Conservation (phyloP, 495 filamentous ascomycete species). For the Halenospora varia region DNA sequence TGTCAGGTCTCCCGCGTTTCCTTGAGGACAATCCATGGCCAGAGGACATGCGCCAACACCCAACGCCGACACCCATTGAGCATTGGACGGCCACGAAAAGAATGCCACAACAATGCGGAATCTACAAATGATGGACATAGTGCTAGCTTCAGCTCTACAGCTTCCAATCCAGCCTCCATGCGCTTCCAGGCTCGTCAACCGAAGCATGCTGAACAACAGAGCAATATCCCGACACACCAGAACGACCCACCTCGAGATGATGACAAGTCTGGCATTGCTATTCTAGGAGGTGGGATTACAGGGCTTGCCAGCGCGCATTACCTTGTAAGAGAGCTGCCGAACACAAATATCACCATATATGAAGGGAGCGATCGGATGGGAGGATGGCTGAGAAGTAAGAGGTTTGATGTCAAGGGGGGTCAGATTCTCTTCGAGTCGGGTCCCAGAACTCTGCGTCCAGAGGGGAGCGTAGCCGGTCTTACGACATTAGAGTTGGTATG, state of each 20-base stretch:
- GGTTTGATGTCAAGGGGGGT: conserved; percentile 47
- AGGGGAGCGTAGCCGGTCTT: conserved; percentile 33
- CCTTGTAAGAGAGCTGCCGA: conserved; percentile 53
- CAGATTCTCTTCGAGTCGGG: conserved; percentile 79
- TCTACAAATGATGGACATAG: too few species aligned
- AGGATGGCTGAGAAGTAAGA: conserved; percentile 77
- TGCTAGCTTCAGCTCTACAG: too few species aligned
- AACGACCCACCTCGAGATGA: neutral
- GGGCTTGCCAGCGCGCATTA: conserved; percentile 80
- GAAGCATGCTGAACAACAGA: neutral
- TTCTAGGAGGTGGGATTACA: conserved; percentile 87
- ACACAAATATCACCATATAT: conserved; percentile 66
- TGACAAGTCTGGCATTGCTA: conserved; percentile 43
- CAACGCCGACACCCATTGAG: neutral
- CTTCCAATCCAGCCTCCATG: too few species aligned
- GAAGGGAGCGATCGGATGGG: conserved; percentile 67
- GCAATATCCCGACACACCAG: neutral
- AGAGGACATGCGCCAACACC: neutral
- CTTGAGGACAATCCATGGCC: conserved; percentile 2
- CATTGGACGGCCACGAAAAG: neutral
- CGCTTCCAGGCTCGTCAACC: neutral
- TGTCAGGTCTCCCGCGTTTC: conserved; percentile 13
- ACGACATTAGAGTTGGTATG: conserved; percentile 54
- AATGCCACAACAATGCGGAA: conserved; percentile 1
- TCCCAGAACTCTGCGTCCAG: conserved; percentile 70